A percentile compares a stretch with the other conserved stretches of the same genome.
phyloP scores from a whole-genome alignment of 164 flowering plant species.

The Umbilicus rupestris region DNA sequence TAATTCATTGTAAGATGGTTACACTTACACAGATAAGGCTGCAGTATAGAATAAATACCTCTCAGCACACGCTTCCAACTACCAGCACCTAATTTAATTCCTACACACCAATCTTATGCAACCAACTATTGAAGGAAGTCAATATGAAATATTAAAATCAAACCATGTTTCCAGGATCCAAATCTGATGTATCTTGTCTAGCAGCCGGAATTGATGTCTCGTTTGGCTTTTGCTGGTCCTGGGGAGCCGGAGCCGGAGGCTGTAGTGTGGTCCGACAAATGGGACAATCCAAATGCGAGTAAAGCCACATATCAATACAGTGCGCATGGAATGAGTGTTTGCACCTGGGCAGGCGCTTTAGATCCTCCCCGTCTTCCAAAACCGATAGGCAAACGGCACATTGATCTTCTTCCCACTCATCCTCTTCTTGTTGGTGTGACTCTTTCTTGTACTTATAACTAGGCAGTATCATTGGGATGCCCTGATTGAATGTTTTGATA shows the following conservation, averaged over 20 bases:
- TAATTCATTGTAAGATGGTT: neutral
- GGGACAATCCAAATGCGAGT: conserved; percentile 31
- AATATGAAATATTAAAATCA: neutral
- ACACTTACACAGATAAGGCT: neutral
- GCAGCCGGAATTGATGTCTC: neutral
- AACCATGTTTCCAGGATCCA: neutral
- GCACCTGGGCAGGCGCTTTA: conserved; percentile 22
- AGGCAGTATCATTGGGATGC: conserved; percentile 10
- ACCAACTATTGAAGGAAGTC: neutral
- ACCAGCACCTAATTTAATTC: conserved; percentile 1
- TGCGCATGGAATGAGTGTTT: conserved; percentile 26
- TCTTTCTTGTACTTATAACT: conserved; percentile 28
- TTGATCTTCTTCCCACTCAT: conserved; percentile 4
- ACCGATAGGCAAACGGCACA: conserved; percentile 30
- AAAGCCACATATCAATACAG: conserved; percentile 35
- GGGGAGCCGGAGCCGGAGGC: neutral
- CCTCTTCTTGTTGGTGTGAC: neutral
- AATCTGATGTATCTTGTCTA: neutral
- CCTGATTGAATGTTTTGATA: neutral
- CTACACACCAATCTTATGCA: neutral
- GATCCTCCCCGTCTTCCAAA: conserved; percentile 33
- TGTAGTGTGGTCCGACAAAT: conserved; percentile 18
- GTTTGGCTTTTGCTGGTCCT: neutral
- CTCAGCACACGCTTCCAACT: neutral
- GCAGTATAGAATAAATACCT: neutral